A percentile compares a stretch with the other conserved stretches of the same genome.
Evolutionary conservation across 2,329 filamentous ascomycete genomes (phyloP).

Genomic region (Lachnellula hyalina): DNA sequence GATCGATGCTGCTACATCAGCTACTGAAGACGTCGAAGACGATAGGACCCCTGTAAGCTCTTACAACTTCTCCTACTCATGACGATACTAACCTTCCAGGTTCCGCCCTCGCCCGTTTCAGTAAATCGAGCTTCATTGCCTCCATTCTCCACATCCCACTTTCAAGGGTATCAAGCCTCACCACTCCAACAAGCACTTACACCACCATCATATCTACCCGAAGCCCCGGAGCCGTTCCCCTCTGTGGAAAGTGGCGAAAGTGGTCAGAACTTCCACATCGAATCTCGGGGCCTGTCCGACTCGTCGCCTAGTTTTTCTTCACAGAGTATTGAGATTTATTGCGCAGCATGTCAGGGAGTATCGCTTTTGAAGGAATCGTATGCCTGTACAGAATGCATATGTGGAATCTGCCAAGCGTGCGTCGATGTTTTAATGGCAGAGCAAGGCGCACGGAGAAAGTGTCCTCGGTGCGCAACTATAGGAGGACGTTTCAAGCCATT

Average conservation of each 20-base stretch:
- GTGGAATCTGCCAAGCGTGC: conserved; percentile 82
- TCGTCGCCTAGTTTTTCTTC: conserved; percentile 71
- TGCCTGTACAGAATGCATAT: conserved; percentile 94
- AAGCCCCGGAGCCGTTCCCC: conserved; percentile 73
- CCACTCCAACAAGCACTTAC: conserved; percentile 87
- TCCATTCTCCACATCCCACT: conserved; percentile 55
- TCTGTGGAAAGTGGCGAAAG: conserved; percentile 78
- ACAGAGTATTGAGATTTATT: conserved; percentile 83
- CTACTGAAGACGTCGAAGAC: conserved; percentile 84
- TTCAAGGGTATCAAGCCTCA: conserved; percentile 75
- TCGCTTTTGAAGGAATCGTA: conserved; percentile 78
- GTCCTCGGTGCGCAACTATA: conserved; percentile 72
- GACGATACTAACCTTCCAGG: conserved; percentile 37
- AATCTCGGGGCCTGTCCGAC: conserved; percentile 55
- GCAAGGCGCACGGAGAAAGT: conserved; percentile 69
- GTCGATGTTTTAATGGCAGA: conserved; percentile 75
- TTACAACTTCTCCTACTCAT: background rate
- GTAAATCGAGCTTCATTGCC: conserved; percentile 58
- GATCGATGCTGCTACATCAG: conserved; percentile 89
- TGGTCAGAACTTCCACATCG: conserved; percentile 68
- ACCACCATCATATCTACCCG: conserved; percentile 65
- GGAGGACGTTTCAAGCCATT: conserved; percentile 80
- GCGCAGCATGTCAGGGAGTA: conserved; percentile 75
- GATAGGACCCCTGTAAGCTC: conserved; percentile 80
- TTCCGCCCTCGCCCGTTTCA: conserved; percentile 60